These are phyloP conservation scores for Annulohypoxylon maeteangense DNA, from an alignment of 495 filamentous ascomycete genomes.

Conservation along the genomic window DNA sequence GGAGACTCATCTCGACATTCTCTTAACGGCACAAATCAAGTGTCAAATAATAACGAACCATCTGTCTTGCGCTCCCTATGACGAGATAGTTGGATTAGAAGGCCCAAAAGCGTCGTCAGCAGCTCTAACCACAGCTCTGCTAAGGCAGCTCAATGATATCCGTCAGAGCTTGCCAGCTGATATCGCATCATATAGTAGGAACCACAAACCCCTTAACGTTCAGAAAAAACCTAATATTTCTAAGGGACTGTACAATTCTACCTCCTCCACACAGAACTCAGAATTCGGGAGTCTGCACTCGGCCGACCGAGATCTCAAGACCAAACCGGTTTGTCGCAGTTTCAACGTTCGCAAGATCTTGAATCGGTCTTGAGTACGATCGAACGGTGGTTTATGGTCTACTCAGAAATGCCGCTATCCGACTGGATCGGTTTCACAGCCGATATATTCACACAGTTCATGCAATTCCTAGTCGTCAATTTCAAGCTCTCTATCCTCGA, in stretches of 20 bases:
- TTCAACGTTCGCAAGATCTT: slow-evolving; percentile 35
- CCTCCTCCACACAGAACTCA: slow-evolving; percentile 24
- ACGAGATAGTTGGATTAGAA: slow-evolving; percentile 18
- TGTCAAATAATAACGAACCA: slow-evolving; percentile 54
- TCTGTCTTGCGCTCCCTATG: slow-evolving; percentile 12
- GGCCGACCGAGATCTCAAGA: slow-evolving; percentile 13
- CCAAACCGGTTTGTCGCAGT: slow-evolving; percentile 25
- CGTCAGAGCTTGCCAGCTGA: slow-evolving; percentile 31
- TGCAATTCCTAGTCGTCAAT: slow-evolving; percentile 52
- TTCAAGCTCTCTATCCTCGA: slow-evolving; percentile 56
- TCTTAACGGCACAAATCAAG: slow-evolving; percentile 57
- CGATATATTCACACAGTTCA: slow-evolving; percentile 55
- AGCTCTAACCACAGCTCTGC: slow-evolving; percentile 15
- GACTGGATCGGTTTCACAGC: slow-evolving; percentile 52
- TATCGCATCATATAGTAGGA: slow-evolving; percentile 27
- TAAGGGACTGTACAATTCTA: slow-evolving; percentile 33
- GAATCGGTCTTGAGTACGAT: slow-evolving; percentile 48
- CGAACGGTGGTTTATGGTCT: slow-evolving; percentile 54
- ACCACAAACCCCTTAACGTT: not conserved
- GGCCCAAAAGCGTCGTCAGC: slow-evolving; percentile 4
- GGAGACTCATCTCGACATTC: slow-evolving; percentile 57
- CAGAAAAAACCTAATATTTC: slow-evolving; percentile 2
- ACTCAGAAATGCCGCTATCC: slow-evolving; percentile 47
- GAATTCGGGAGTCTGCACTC: slow-evolving; percentile 25
- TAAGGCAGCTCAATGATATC: slow-evolving; percentile 33